Evolutionary conservation across 1,284 basidiomycete species (phyloP).

Genomic region (Fistulina hepatica): DNA sequence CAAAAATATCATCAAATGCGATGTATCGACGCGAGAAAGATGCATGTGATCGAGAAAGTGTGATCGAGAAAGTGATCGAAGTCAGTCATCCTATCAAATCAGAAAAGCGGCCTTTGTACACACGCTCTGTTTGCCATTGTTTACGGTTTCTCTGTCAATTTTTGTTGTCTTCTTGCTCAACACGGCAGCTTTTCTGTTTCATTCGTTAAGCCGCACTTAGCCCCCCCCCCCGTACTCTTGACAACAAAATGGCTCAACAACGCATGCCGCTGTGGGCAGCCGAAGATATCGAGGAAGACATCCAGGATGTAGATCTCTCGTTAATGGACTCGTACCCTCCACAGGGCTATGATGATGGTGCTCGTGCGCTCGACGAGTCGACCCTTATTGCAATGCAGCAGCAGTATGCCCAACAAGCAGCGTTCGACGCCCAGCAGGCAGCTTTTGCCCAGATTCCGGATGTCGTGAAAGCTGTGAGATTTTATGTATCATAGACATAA

Average conservation of each 20-base stretch:
- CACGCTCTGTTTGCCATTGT: no score
- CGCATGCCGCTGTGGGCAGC: constrained; percentile 58
- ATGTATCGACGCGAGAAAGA: no score
- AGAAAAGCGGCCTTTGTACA: no score
- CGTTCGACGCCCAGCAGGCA: constrained; percentile 67
- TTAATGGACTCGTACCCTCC: constrained; percentile 63
- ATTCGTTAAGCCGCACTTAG: no score
- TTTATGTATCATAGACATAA: constrained; percentile 5
- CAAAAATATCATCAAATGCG: no score
- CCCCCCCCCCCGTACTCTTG: no score
- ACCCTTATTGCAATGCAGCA: constrained; percentile 62
- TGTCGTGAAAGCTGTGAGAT: constrained; percentile 64
- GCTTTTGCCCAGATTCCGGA: constrained; percentile 72
- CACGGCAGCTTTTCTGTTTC: no score
- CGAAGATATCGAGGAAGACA: constrained; percentile 58
- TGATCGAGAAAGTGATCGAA: no score
- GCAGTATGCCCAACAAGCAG: constrained; percentile 70
- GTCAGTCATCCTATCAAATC: no score
- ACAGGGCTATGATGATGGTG: constrained; percentile 53
- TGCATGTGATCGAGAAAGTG: no score
- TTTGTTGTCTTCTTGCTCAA: no score
- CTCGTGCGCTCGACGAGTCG: constrained; percentile 43
- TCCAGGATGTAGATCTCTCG: constrained; percentile 62
- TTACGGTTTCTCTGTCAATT: no score
- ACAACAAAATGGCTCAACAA: constrained; percentile 44